These are phyloP conservation scores for Eragrostis curvula DNA, from an alignment of 176 grass and related monocot species.

Conservation along the genomic window DNA sequence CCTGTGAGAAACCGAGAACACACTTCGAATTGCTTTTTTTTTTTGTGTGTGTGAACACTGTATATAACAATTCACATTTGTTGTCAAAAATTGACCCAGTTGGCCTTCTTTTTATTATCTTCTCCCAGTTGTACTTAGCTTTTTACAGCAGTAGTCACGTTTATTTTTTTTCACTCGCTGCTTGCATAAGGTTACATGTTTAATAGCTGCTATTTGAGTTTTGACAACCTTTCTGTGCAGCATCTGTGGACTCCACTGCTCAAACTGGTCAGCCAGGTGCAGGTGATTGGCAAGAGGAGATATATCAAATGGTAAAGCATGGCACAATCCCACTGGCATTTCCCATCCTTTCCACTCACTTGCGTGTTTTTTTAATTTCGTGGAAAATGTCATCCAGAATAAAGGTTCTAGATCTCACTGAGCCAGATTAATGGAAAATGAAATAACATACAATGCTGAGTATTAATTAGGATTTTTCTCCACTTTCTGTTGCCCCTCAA, in stretches of 20 bases:
- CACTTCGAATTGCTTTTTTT: too few species aligned
- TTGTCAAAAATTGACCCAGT: not conserved
- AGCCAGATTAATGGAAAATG: constrained; percentile 32
- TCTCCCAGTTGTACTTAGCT: not conserved
- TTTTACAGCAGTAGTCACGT: not conserved
- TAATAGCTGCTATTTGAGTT: constrained; percentile 35
- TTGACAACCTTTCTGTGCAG: constrained; percentile 48
- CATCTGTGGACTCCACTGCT: constrained; percentile 72
- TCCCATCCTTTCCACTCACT: not conserved
- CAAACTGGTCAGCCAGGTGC: constrained; percentile 61
- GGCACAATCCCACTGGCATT: not conserved
- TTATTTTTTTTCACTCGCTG: not conserved
- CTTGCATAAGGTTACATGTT: constrained; percentile 8
- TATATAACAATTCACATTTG: constrained; percentile 8
- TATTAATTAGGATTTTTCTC: not conserved
- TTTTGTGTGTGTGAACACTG: too few species aligned
- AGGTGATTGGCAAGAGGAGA: constrained; percentile 74
- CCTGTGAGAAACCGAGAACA: not conserved
- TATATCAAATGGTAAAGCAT: constrained; percentile 75
- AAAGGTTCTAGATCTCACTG: not conserved
- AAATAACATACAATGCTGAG: not conserved
- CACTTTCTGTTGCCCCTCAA: constrained; percentile 24
- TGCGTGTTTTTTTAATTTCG: not conserved
- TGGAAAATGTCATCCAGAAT: not conserved
- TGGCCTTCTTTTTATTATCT: constrained; percentile 3